Percentiles rank a stretch among this genome's conserved stretches.
These are phyloP conservation scores for Byssothecium circinans DNA, from an alignment of 2,329 filamentous ascomycete species.

Conservation along the genomic window DNA sequence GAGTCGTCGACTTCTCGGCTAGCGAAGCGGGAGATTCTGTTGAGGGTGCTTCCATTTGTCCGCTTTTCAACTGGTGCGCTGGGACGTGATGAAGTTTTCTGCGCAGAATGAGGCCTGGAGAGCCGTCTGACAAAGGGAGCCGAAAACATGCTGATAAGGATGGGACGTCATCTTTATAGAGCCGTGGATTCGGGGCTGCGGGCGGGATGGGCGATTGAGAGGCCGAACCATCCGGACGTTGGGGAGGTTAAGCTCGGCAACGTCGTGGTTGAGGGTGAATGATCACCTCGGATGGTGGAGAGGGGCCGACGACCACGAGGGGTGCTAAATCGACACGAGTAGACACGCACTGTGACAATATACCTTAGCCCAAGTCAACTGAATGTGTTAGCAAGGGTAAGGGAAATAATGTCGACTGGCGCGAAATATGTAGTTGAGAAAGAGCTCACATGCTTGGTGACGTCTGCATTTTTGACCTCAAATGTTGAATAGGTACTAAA, in stretches of 20 bases:
- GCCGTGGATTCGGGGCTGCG: conserved; percentile 15
- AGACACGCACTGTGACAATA: too few relatives aligned
- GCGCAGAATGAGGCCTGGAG: conserved; percentile 42
- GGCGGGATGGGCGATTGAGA: not conserved
- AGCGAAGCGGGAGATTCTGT: conserved; percentile 12
- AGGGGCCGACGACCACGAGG: not conserved
- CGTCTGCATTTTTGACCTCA: too few relatives aligned
- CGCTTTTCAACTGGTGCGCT: conserved; percentile 33
- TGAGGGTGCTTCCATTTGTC: conserved; percentile 37
- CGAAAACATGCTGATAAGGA: conserved; percentile 7
- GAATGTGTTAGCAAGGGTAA: too few relatives aligned
- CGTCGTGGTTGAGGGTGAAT: conserved; percentile 17
- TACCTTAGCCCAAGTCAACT: too few relatives aligned
- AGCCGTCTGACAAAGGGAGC: conserved; percentile 12
- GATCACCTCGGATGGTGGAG: conserved; percentile 1
- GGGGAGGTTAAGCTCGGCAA: conserved; percentile 35
- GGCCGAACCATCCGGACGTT: conserved; percentile 16
- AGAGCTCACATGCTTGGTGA: too few relatives aligned
- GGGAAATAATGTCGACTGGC: too few relatives aligned
- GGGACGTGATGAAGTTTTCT: conserved; percentile 42
- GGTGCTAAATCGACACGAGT: too few relatives aligned
- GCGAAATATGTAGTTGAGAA: too few relatives aligned
- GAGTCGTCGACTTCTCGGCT: conserved; percentile 16
- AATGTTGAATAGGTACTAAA: too few relatives aligned
- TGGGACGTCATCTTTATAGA: conserved; percentile 16